Base-by-base conservation (phyloP, 306 rosid species). In the Inga leiocalycina region DNA sequence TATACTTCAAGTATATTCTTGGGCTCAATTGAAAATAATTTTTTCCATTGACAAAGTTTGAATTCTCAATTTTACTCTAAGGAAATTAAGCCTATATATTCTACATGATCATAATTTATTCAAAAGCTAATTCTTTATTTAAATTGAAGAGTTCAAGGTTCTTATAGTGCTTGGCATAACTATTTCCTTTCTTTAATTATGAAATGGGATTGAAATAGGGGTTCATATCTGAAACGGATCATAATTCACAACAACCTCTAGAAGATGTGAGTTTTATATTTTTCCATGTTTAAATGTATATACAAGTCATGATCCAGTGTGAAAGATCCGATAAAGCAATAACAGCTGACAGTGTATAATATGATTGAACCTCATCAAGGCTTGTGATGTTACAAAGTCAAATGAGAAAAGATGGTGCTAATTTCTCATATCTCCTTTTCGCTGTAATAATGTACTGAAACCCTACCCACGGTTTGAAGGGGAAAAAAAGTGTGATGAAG, bases 391-490 rank as follows among this genome's bases (percentile, higher is more conserved):
- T 51, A 19, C 46, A 46, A 51, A 49, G 39, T 57, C 32, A 76
- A 24, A 24, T 59, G 80, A 3, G 69, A 76, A 76, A 76, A 59
- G 41, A 37, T 22, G 71, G 39, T 41, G 37, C 9, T 24, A 43
- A 6, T 77, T 61, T 52, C 17, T 27, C 8, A 57, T n/a, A 0
- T 7, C 11, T 52, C 12, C 2, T 69, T 61, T 59, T 62, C 11
- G 30, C 72, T 22, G 15, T 62, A 70, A 73, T 73, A 52, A 45
- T 6, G 30, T 4, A 48, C 22, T 62, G 65, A 68, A 48, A 59
- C 32, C 32, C 13, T 43, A 80, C 65, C 81, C 78, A 3, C 41
- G 57, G 41, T 45, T 49, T 44, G 84, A 79, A 70, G 49, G 43
- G 43, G 0, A 39, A 39, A 70, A 64, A 64, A 44, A 46, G 78